A percentile compares a stretch with the other conserved stretches of the same genome.
Conservation (phyloP, 768 basidiomycete species). For the Xerocomus potaroensis region DNA sequence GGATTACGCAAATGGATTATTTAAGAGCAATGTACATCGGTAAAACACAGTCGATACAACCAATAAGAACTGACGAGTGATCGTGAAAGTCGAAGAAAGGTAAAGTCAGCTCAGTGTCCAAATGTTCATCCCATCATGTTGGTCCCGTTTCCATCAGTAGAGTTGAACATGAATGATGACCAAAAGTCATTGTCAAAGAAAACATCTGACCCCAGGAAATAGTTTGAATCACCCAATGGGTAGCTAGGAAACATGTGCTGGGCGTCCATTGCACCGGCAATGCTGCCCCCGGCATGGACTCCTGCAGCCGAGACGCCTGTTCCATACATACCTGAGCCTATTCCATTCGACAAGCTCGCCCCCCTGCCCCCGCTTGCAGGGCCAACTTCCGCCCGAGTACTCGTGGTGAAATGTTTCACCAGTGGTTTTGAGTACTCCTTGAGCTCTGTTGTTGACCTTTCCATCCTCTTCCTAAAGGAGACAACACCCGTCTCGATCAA, state of each 20-base stretch:
- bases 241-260: conserved; percentile 21
- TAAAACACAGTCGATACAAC: background rate
- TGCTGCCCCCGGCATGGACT: background rate
- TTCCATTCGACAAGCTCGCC: conserved; percentile 15
- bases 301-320: conserved; percentile 4
- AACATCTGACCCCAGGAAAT: conserved; percentile 35
- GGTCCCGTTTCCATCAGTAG: conserved; percentile 22
- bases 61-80: background rate
- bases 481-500: conserved; percentile 33
- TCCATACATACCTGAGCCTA: conserved; percentile 11
- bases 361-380: conserved; percentile 15
- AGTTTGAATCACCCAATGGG: conserved; percentile 26
- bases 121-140: conserved; percentile 9
- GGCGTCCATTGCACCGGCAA: conserved; percentile 9
- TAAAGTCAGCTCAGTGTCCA: too few relatives aligned
- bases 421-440: conserved; percentile 18
- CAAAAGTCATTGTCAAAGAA: conserved; percentile 43
- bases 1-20: conserved; percentile 6
- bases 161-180: conserved; percentile 38
- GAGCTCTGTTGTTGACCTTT: conserved; percentile 19
- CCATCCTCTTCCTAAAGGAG: conserved; percentile 28
- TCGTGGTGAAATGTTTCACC: conserved; percentile 19
- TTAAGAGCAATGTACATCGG: conserved; percentile 2
- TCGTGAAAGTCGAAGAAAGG: background rate
- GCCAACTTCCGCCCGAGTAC: conserved; percentile 14